These are phyloP conservation scores for Aspergillus felis DNA, from an alignment of 2,329 filamentous ascomycete species.

Conservation along the genomic window DNA sequence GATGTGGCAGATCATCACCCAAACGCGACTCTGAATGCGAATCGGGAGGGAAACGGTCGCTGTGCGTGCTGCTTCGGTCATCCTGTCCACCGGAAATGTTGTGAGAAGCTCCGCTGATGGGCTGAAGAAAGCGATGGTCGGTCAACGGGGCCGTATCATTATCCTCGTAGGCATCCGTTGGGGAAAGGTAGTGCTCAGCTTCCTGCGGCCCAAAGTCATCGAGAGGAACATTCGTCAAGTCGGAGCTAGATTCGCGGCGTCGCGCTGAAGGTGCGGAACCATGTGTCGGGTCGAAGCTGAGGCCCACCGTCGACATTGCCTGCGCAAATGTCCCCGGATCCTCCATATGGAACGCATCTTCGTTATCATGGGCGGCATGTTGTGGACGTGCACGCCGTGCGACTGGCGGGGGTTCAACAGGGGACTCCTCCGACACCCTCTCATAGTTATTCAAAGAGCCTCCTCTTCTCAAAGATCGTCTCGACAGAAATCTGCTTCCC, in stretches of 20 bases:
- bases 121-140: constrained; percentile 52
- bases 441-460: constrained; percentile 47
- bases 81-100: constrained; percentile 39
- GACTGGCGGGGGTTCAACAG: constrained; percentile 26
- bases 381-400: constrained; percentile 19
- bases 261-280: constrained; percentile 14
- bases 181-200: constrained; percentile 53
- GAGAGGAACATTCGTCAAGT: constrained; percentile 27
- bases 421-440: constrained; percentile 52
- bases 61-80: constrained; percentile 52
- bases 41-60: constrained; percentile 49
- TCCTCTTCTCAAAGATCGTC: constrained; percentile 38
- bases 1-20: constrained; percentile 57
- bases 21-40: constrained; percentile 44
- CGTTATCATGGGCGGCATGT: constrained; percentile 16
- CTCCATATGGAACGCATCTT: constrained; percentile 31
- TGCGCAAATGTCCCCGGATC: constrained; percentile 39
- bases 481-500: constrained; percentile 44
- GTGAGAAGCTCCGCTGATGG: constrained; percentile 49
- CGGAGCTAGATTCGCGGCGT: constrained; percentile 23
- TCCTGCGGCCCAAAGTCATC: constrained; percentile 37
- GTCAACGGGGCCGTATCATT: constrained; percentile 59
- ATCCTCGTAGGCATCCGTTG: constrained; percentile 50
- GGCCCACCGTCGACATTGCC: constrained; percentile 40
- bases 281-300: constrained; percentile 35